Evolutionary conservation across 352 stramenopile species (phyloP).

Genomic region (Aphanomyces stellatus): DNA sequence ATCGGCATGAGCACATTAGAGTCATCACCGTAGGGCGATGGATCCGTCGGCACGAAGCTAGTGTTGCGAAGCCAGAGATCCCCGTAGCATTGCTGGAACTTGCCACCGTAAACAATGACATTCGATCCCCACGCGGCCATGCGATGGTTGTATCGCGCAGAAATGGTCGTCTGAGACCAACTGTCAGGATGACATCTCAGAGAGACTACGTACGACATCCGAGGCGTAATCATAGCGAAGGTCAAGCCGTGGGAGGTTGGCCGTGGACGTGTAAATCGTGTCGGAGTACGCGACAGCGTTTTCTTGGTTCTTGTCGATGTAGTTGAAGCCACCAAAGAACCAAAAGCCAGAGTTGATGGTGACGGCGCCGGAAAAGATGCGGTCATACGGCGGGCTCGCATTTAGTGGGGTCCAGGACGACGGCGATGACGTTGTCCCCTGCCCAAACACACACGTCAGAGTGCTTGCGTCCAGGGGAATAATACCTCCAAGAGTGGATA

Average conservation of each 20-base stretch:
- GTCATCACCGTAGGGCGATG: neutral
- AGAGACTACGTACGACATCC: constrained; percentile 7
- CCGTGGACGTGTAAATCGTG: neutral
- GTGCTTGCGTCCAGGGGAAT: neutral
- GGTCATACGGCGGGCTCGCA: neutral
- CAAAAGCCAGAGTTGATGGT: neutral
- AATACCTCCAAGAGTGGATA: constrained; percentile 12
- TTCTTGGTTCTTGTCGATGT: neutral
- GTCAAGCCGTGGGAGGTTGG: neutral
- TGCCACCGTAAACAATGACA: constrained; percentile 10
- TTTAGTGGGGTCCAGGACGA: neutral
- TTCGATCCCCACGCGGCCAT: neutral
- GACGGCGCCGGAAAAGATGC: constrained; percentile 4
- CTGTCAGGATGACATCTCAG: neutral
- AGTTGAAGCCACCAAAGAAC: constrained; percentile 1
- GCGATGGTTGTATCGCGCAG: constrained; percentile 13
- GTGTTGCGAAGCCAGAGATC: constrained; percentile 14
- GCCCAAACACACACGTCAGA: too few relatives aligned
- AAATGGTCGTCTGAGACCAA: neutral
- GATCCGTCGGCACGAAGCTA: neutral
- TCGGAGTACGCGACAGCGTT: constrained; percentile 4
- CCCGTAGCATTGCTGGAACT: constrained; percentile 5
- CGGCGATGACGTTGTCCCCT: too few relatives aligned
- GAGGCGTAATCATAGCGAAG: neutral
- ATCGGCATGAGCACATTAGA: neutral